Percentiles rank a stretch among this genome's conserved stretches.
These are phyloP conservation scores for Boletus reticuloceps DNA, from an alignment of 768 basidiomycete genomes.

Conservation along the genomic window DNA sequence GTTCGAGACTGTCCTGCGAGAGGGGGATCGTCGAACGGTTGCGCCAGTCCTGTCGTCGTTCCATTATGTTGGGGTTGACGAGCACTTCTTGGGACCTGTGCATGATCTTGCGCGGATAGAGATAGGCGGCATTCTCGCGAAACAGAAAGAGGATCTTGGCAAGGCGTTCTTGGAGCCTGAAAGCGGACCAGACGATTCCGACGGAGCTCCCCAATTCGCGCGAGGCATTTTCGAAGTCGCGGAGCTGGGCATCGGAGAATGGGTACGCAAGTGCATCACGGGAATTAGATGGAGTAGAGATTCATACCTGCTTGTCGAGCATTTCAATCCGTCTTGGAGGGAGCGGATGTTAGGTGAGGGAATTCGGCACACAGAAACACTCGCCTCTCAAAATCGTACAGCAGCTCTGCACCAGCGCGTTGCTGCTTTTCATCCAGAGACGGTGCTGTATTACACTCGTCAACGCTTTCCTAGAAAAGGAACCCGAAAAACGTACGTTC, in stretches of 20 bases:
- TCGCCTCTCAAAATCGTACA: slow-evolving; percentile 45
- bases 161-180: slow-evolving; percentile 46
- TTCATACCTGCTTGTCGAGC: slow-evolving; percentile 45
- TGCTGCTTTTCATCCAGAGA: slow-evolving; percentile 49
- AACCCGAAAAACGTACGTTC: slow-evolving; percentile 25
- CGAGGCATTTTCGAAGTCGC: slow-evolving; percentile 53
- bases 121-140: slow-evolving; percentile 50
- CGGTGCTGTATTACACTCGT: slow-evolving; percentile 25
- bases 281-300: neutral
- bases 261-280: neutral
- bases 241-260: slow-evolving; percentile 33
- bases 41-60: slow-evolving; percentile 30
- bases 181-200: slow-evolving; percentile 52
- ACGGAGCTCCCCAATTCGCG: slow-evolving; percentile 55
- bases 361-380: neutral
- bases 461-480: neutral
- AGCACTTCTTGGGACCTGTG: slow-evolving; percentile 35
- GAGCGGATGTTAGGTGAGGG: neutral
- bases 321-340: slow-evolving; percentile 40
- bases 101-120: slow-evolving; percentile 47
- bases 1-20: slow-evolving; percentile 39
- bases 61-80: slow-evolving; percentile 32
- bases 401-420: slow-evolving; percentile 41
- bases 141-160: slow-evolving; percentile 49
- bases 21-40: slow-evolving; percentile 36